Base-by-base conservation (phyloP, 2,329 filamentous ascomycete genomes). In the Diplodia mutila region DNA sequence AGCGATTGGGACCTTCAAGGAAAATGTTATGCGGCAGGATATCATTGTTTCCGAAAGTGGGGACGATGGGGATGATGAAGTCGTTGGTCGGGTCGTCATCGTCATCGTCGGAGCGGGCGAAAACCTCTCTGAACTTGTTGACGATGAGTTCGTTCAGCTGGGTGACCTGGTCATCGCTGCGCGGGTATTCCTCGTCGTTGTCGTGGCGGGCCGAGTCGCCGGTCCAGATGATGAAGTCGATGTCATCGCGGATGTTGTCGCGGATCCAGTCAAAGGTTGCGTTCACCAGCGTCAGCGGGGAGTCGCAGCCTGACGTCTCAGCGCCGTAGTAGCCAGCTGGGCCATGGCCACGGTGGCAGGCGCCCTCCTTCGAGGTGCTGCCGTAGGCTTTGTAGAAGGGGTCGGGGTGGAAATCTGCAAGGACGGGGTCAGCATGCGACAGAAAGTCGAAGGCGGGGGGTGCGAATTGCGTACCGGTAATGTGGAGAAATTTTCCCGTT, bases 11-110 rank as follows among this genome's bases (percentile, higher is more conserved):
- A 0, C 94, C 95, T 0, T 87, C 85, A 51, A 88, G 83, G 77
- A 99, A 89, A 75, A 98, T 96, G 75, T 99, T 99, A 81, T 99
- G 95, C 1, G 95, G 95, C 69, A 97, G 87, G 68, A 99, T 94
- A 75, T 99, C 95, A 79, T 99, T 99, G 82, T 99, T 99, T 69
- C 95, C 95, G 72, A 97, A 90, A 0, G 90, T 97, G 0, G 95
- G 94, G 23, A 99, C 85, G 34, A 98, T 87, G 4, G 95, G 94
- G 4, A 98, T 86, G 14, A 85, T 79, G 68, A 93, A 85, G 67
- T 87, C 86, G 65, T 86, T 82, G 39, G 83, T 82, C n/a, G 83
- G 83, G 69, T 82, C 75, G 69, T 81, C 75, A 46, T 79, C 77
- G 65, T 83, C 77, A 68, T 83, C 78, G 51, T 85, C 82, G 46